Evolutionary conservation across 805 yeast species (phyloP).

Genomic region (Zygoascus bituminiphila): DNA sequence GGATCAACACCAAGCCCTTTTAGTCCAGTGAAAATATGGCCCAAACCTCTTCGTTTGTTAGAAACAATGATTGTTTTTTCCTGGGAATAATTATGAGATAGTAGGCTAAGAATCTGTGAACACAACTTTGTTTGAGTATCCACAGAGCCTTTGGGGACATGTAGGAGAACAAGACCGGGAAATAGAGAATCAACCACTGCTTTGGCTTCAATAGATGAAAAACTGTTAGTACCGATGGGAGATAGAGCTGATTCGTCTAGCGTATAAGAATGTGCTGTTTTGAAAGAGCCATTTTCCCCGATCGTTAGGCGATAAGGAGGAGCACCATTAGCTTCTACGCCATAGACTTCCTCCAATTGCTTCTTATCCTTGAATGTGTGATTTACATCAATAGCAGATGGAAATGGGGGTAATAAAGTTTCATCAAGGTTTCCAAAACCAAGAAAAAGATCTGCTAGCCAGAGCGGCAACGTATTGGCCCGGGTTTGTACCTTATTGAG

Average conservation of each 20-base stretch:
- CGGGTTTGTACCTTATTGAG: neutral
- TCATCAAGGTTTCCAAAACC: constrained; percentile 28
- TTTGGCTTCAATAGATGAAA: constrained; percentile 21
- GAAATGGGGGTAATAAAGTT: neutral
- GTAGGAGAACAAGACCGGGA: constrained; percentile 53
- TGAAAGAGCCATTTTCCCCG: neutral
- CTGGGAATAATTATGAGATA: constrained; percentile 19
- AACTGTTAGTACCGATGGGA: constrained; percentile 14
- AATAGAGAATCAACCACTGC: constrained; percentile 23
- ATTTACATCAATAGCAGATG: constrained; percentile 1
- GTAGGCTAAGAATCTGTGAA: constrained; percentile 20
- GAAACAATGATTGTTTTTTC: constrained; percentile 29
- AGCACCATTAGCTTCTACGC: constrained; percentile 11
- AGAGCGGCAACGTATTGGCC: constrained; percentile 24
- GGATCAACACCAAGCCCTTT: constrained; percentile 19
- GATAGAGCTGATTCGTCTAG: neutral
- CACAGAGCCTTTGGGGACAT: constrained; percentile 69
- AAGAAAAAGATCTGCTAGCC: constrained; percentile 30
- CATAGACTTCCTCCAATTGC: constrained; percentile 18
- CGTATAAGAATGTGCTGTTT: neutral
- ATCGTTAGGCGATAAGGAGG: neutral
- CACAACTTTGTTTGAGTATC: constrained; percentile 39
- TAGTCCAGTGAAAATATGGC: constrained; percentile 20
- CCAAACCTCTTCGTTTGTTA: constrained; percentile 21
- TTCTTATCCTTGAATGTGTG: constrained; percentile 19